A percentile compares a stretch with the other conserved stretches of the same genome.
Evolutionary conservation across 2,329 filamentous ascomycete species (phyloP).

Genomic region (Trichoderma sp.): DNA sequence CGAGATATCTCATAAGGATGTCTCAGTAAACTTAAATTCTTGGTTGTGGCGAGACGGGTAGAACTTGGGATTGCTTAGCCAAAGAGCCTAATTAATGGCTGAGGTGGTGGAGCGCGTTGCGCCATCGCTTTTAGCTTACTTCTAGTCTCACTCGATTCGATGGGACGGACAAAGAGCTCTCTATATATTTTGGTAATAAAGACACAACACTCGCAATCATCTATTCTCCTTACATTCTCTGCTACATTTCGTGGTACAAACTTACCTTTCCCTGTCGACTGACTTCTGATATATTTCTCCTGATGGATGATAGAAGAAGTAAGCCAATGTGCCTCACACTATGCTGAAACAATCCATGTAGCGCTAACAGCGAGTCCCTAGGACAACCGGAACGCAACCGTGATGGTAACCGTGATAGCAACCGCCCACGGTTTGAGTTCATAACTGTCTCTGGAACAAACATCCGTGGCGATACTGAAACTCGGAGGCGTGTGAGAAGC

Average conservation of each 20-base stretch:
- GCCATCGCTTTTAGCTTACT: not conserved
- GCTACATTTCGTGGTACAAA: not conserved
- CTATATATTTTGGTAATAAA: not conserved
- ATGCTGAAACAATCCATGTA: not conserved
- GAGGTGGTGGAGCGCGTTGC: not conserved
- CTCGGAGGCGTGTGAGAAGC: slow-evolving; percentile 7
- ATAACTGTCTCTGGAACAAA: slow-evolving; percentile 11
- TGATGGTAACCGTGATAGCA: not conserved
- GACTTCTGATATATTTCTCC: not conserved
- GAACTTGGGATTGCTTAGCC: not conserved
- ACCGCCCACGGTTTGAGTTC: slow-evolving; percentile 3
- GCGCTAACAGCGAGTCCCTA: not conserved
- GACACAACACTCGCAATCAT: not conserved
- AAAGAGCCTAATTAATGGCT: not conserved
- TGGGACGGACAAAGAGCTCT: not conserved
- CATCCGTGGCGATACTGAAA: slow-evolving; percentile 4
- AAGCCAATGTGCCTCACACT: not conserved
- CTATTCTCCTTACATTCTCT: not conserved
- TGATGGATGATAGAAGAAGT: not conserved
- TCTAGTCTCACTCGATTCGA: not conserved
- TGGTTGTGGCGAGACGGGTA: not conserved
- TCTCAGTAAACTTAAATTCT: not conserved
- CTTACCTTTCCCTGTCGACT: too few species aligned
- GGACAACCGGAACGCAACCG: not conserved
- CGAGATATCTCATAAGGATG: not conserved